These are phyloP conservation scores for Ogataea paraovalis DNA, from an alignment of 805 yeast genomes.

Conservation along the genomic window DNA sequence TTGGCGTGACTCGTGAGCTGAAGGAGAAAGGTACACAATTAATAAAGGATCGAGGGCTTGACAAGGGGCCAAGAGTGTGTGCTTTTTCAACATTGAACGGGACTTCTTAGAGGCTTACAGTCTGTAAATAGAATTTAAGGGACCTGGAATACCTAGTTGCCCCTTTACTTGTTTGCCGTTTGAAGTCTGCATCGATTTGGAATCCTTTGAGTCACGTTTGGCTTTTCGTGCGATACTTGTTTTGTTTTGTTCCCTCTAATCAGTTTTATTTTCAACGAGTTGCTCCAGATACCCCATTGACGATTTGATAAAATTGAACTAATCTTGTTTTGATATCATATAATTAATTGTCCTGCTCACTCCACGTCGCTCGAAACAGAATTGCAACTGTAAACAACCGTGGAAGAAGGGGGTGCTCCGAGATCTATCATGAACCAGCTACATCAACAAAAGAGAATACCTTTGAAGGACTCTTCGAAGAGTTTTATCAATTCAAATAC, in stretches of 20 bases:
- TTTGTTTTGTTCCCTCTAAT: slow-evolving; percentile 1
- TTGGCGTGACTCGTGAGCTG: too few species aligned
- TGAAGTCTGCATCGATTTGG: background rate
- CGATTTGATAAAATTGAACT: too few species aligned
- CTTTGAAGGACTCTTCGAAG: slow-evolving; percentile 29
- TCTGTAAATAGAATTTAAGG: background rate
- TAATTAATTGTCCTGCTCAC: background rate
- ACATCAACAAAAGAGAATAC: slow-evolving; percentile 18
- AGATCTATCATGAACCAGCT: slow-evolving; percentile 10
- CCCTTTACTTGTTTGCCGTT: background rate
- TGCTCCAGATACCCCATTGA: background rate
- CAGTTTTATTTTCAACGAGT: background rate
- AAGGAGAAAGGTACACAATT: too few species aligned
- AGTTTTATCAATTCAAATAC: slow-evolving; percentile 20
- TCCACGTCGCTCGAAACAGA: background rate
- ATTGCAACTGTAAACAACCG: background rate
- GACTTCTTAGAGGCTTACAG: background rate
- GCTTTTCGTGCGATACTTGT: background rate
- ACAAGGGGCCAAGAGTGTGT: too few species aligned
- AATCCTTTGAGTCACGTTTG: background rate
- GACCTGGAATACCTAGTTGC: background rate
- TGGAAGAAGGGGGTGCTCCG: background rate
- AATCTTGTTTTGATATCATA: background rate
- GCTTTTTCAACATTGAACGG: too few species aligned
- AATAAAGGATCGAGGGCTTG: too few species aligned